Percentiles rank a stretch among this genome's conserved stretches.
Evolutionary conservation across 495 filamentous ascomycete species (phyloP).

Genomic region (Durotheca rogersii): DNA sequence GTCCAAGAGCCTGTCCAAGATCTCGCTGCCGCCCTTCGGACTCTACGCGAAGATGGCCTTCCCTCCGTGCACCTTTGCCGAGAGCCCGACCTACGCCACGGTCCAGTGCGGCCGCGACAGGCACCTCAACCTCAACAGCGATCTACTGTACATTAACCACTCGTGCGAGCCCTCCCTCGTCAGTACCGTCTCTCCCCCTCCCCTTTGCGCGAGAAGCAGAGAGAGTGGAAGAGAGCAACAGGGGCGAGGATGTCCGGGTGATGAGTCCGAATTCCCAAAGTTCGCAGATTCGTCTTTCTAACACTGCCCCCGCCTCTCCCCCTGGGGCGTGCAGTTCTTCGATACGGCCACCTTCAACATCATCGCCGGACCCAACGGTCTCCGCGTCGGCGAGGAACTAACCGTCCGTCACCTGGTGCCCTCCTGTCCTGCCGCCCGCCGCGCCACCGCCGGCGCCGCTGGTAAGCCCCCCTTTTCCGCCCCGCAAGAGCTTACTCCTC

Average conservation of each 20-base stretch:
- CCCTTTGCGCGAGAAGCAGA: neutral
- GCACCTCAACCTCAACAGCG: slow-evolving; percentile 74
- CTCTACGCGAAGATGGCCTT: slow-evolving; percentile 55
- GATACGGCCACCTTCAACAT: slow-evolving; percentile 66
- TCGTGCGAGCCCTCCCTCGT: slow-evolving; percentile 66
- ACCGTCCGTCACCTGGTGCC: slow-evolving; percentile 46
- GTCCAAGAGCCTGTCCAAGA: slow-evolving; percentile 61
- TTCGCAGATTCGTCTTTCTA: too few species aligned
- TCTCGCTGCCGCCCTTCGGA: slow-evolving; percentile 62
- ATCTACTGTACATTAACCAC: slow-evolving; percentile 76
- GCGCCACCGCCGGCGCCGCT: too few species aligned
- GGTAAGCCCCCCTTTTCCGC: slow-evolving; percentile 17
- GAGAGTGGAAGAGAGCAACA: too few species aligned
- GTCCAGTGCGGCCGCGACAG: slow-evolving; percentile 62
- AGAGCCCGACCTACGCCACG: slow-evolving; percentile 62
- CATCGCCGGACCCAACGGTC: slow-evolving; percentile 57
- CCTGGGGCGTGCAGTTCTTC: too few species aligned
- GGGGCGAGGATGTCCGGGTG: too few species aligned
- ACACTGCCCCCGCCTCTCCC: too few species aligned
- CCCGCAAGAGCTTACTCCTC: slow-evolving; percentile 23
- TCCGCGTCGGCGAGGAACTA: slow-evolving; percentile 61
- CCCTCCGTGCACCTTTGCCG: slow-evolving; percentile 56
- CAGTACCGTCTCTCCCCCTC: slow-evolving; percentile 19
- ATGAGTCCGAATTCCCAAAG: too few species aligned
- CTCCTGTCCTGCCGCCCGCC: too few species aligned